phyloP scores from a whole-genome alignment of 2,329 filamentous ascomycete species.

The Fusarium sp. region DNA sequence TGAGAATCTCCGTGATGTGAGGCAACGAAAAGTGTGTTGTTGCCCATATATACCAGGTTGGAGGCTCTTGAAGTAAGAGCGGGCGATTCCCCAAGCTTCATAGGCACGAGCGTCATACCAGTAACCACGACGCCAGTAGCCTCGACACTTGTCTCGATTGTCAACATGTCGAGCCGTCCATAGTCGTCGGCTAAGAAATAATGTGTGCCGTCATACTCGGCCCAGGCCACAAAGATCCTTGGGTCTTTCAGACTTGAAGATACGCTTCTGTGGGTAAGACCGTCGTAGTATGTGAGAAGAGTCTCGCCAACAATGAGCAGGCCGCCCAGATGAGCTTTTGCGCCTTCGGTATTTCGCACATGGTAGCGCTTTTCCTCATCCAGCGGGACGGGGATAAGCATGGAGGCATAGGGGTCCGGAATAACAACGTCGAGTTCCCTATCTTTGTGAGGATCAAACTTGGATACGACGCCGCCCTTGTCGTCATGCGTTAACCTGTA shows the following conservation, averaged over 20 bases:
- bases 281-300: constrained; percentile 86
- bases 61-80: constrained; percentile 77
- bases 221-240: constrained; percentile 93
- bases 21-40: constrained; percentile 83
- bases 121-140: constrained; percentile 75
- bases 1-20: constrained; percentile 96
- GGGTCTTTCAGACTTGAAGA: constrained; percentile 76
- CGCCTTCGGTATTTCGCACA: constrained; percentile 64
- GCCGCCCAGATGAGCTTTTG: constrained; percentile 73
- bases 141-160: constrained; percentile 76
- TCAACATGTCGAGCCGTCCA: constrained; percentile 85
- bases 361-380: constrained; percentile 71
- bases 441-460: constrained; percentile 67
- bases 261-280: constrained; percentile 75
- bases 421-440: constrained; percentile 67
- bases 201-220: constrained; percentile 81
- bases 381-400: constrained; percentile 73
- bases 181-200: constrained; percentile 96
- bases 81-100: constrained; percentile 46
- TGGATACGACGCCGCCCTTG: constrained; percentile 64
- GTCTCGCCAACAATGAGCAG: constrained; percentile 84
- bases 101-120: constrained; percentile 74
- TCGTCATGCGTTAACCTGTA: constrained; percentile 72
- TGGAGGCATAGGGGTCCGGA: constrained; percentile 66
- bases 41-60: constrained; percentile 81